These are phyloP conservation scores for Candida lessepsii DNA, from an alignment of 805 yeast species.

Conservation along the genomic window DNA sequence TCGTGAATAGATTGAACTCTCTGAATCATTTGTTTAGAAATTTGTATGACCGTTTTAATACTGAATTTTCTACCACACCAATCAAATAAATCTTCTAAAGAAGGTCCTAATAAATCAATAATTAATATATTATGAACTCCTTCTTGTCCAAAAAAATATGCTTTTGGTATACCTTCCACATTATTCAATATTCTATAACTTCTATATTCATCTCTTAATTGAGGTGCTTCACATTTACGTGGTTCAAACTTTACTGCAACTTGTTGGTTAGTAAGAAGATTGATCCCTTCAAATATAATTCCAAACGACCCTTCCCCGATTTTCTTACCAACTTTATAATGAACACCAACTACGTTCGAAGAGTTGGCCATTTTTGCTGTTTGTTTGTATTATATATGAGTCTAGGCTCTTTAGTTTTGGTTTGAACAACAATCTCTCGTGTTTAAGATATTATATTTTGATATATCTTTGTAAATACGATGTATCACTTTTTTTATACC, in stretches of 20 bases:
- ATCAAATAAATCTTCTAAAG: constrained; percentile 78
- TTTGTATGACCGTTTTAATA: constrained; percentile 68
- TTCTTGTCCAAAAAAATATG: constrained; percentile 82
- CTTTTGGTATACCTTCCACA: constrained; percentile 75
- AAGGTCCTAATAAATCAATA: constrained; percentile 76
- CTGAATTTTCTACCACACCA: constrained; percentile 82
- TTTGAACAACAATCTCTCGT: no score
- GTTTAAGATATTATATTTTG: no score
- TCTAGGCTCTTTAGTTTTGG: no score
- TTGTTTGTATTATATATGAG: neutral
- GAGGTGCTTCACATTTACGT: constrained; percentile 80
- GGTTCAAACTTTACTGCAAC: constrained; percentile 85
- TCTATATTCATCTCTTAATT: constrained; percentile 75
- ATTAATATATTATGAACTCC: constrained; percentile 77
- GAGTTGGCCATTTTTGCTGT: constrained; percentile 11
- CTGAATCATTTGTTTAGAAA: constrained; percentile 76
- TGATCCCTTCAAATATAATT: constrained; percentile 77
- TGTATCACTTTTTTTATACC: no score
- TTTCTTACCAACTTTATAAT: constrained; percentile 77
- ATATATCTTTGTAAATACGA: no score
- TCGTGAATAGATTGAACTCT: constrained; percentile 73
- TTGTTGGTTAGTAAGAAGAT: constrained; percentile 58
- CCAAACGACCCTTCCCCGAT: constrained; percentile 90
- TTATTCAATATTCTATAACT: constrained; percentile 72
- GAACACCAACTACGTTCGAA: constrained; percentile 50